Evolutionary conservation across 305 asterid species (phyloP), one percentile per base, ranked within the genome.

Genomic region (Fraxinus paxiana): DNA sequence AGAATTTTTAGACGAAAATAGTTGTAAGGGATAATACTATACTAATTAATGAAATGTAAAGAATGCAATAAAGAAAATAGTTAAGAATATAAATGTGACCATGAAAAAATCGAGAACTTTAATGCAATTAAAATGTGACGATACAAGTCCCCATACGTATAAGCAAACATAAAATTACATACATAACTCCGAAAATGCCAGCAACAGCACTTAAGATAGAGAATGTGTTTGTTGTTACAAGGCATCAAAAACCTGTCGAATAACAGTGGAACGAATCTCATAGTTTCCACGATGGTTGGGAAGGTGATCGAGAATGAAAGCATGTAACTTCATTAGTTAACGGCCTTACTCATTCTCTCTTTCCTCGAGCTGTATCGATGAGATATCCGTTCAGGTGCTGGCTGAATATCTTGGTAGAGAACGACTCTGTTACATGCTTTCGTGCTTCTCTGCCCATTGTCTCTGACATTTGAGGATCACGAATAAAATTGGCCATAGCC

Each of bases 391-490:
- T 90, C 83, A 95, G 83, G 84, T 67, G 94, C 82, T 85, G 88
- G 73, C 98, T 94, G 83, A 95, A 95, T 34, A 84, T 93, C 88
- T 88, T 85, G 41, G 98, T 91, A 0, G 99, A 95, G 84, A 95
- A 95, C 0, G 92, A 85, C 77, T 88, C 82, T 54, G 84, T 73
- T 1, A 95, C 96, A 35, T 93, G 99, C 76, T 84, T 78, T 69
- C 87, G 92, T 4, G 97, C 97, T 73, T 91, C 90, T 73, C 15
- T 35, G 35, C 99, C 99, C 97, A 95, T 90, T 77, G 83, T 88
- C 86, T 70, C 87, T 0, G 99, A 87, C 88, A 88, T 54, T 65
- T 79, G 83, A 78, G 94, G 95, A 85, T 93, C 93, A 71, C 78
- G 77, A 70, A 90, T 33, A 76, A 91, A 89, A 41, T 91, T 91